phyloP scores from a whole-genome alignment of 495 filamentous ascomycete species.

The Apodospora peruviana region DNA sequence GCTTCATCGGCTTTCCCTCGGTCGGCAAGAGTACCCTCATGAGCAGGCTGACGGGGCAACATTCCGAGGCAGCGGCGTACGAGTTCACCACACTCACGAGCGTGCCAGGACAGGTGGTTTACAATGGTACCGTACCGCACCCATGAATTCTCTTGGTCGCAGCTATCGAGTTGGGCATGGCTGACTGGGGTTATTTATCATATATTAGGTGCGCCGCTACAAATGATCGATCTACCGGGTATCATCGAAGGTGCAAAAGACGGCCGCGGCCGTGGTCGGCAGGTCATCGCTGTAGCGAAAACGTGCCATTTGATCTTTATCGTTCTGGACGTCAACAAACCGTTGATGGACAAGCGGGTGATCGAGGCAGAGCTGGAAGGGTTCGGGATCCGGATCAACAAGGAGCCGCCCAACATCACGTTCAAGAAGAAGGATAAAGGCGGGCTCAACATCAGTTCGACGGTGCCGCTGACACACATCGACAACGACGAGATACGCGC shows the following conservation, averaged over 20 bases:
- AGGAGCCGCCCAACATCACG: conserved; percentile 90
- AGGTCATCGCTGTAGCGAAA: conserved; percentile 98
- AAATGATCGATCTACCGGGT: conserved; percentile 97
- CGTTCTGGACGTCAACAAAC: conserved; percentile 97
- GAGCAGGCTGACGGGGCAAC: conserved; percentile 89
- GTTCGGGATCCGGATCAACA: conserved; percentile 97
- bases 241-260: conserved; percentile 99
- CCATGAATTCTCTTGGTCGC: too few relatives aligned
- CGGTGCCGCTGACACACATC: conserved; percentile 85
- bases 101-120: conserved; percentile 91
- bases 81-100: conserved; percentile 98
- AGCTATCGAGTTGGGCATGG: background rate
- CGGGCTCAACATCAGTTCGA: conserved; percentile 89
- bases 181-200: background rate
- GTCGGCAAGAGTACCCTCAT: conserved; percentile 98
- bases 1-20: conserved; percentile 84
- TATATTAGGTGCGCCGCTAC: conserved; percentile 73
- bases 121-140: conserved; percentile 58
- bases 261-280: conserved; percentile 94
- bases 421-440: conserved; percentile 99
- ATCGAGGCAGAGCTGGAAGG: conserved; percentile 97
- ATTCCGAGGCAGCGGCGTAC: conserved; percentile 95
- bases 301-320: conserved; percentile 99
- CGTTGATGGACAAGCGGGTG: conserved; percentile 90
- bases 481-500: conserved; percentile 95